A percentile compares a stretch with the other conserved stretches of the same genome.
Conservation (phyloP, 441 rosid species). For the Pelargonium cotyledonis region DNA sequence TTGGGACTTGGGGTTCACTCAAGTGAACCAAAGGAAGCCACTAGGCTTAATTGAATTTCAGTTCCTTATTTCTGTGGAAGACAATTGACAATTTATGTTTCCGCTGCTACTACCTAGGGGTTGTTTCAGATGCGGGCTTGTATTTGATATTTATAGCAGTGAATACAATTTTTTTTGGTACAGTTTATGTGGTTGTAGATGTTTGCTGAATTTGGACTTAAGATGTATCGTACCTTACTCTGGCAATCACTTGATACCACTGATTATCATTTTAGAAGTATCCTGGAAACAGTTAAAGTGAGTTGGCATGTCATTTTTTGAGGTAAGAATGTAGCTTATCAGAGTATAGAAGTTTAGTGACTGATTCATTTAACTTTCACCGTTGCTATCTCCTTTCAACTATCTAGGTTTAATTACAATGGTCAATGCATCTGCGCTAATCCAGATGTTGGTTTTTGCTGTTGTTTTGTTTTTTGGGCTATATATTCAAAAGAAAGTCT, state of each 20-base stretch:
- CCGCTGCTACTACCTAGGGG: not conserved
- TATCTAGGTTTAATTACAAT: not conserved
- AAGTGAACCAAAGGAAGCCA: not conserved
- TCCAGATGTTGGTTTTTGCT: not conserved
- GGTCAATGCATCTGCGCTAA: not conserved
- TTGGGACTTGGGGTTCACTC: not conserved
- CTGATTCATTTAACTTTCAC: not conserved
- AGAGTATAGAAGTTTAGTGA: not conserved
- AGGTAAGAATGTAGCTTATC: not conserved
- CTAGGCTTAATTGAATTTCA: not conserved
- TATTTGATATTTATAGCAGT: not conserved
- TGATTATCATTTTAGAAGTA: not conserved
- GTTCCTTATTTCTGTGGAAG: not conserved
- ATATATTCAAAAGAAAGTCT: not conserved
- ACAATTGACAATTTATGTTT: not conserved
- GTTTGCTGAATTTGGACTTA: not conserved
- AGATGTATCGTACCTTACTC: not conserved
- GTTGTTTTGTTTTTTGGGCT: not conserved
- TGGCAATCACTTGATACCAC: not conserved
- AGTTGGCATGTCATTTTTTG: not conserved
- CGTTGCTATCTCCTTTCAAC: not conserved
- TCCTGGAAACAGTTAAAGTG: not conserved
- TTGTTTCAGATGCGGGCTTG: not conserved
- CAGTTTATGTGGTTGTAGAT: not conserved
- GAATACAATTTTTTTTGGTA: not conserved